These are phyloP conservation scores for Phytophthora podocarpi DNA, from an alignment of 352 stramenopile species.

Conservation along the genomic window DNA sequence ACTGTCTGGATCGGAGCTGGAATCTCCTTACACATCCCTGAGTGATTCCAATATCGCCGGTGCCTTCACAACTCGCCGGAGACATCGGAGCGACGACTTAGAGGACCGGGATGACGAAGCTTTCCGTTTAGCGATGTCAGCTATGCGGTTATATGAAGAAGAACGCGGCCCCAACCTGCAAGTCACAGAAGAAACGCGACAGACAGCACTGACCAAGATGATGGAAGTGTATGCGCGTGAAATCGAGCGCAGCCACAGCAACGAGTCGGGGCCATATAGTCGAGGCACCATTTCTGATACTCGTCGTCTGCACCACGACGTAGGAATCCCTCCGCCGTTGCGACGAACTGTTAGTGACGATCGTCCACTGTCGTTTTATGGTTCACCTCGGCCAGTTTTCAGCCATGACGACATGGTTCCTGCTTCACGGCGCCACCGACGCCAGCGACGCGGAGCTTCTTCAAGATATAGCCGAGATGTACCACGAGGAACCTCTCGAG, in stretches of 20 bases:
- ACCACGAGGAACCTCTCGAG: not conserved
- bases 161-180: conserved; percentile 51
- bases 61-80: conserved; percentile 18
- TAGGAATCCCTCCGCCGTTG: conserved; percentile 15
- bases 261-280: conserved; percentile 7
- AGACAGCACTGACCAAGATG: conserved; percentile 72
- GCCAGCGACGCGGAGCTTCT: conserved; percentile 2
- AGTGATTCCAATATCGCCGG: conserved; percentile 26
- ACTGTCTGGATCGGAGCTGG: conserved; percentile 13
- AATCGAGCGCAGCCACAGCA: conserved; percentile 50
- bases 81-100: conserved; percentile 31
- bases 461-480: not conserved
- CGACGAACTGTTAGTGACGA: conserved; percentile 35
- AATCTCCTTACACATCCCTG: conserved; percentile 25
- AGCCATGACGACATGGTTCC: conserved; percentile 4
- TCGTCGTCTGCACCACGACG: conserved; percentile 18
- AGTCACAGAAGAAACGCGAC: conserved; percentile 62
- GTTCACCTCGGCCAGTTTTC: conserved; percentile 18
- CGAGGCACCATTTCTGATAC: conserved; percentile 26
- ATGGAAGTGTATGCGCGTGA: conserved; percentile 79
- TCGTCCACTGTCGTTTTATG: conserved; percentile 23
- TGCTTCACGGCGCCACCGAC: conserved; percentile 11
- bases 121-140: conserved; percentile 70
- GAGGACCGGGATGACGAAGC: conserved; percentile 44
- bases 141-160: conserved; percentile 81